These are phyloP conservation scores for Ambrosia trifida DNA, from an alignment of 129 eudicot genomes.

Conservation along the genomic window DNA sequence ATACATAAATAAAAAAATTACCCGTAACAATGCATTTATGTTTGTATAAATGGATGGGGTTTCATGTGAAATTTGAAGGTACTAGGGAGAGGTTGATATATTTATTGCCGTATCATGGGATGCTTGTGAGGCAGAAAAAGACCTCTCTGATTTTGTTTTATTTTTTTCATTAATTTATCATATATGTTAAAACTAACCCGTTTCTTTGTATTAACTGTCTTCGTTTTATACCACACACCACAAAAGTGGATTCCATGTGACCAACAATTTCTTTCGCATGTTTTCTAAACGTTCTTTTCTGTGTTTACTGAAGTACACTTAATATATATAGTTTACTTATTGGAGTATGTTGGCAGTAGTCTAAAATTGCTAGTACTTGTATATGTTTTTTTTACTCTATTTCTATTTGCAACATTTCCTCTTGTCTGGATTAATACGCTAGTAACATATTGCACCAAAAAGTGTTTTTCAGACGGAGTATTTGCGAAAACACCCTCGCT, in stretches of 20 bases:
- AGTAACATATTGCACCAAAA: too few relatives aligned
- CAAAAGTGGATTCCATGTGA: constrained; percentile 40
- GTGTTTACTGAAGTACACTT: neutral
- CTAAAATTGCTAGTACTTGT: too few relatives aligned
- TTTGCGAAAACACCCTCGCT: too few relatives aligned
- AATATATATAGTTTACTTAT: too few relatives aligned
- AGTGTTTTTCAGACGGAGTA: too few relatives aligned
- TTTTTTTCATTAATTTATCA: neutral
- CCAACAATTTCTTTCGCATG: constrained; percentile 29
- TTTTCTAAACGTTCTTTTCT: neutral
- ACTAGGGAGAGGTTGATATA: constrained; percentile 29
- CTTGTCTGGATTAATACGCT: too few relatives aligned
- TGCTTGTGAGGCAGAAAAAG: constrained; percentile 38
- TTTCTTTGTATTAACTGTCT: constrained; percentile 19
- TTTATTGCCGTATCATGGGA: constrained; percentile 35
- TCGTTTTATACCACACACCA: constrained; percentile 33
- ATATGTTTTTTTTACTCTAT: too few relatives aligned
- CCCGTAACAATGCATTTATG: too few relatives aligned
- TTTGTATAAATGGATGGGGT: neutral
- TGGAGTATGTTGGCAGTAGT: too few relatives aligned
- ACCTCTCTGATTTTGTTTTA: constrained; percentile 5
- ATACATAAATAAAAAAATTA: too few relatives aligned
- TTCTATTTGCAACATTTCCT: too few relatives aligned
- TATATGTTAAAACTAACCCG: constrained; percentile 26
- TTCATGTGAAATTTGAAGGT: constrained; percentile 34